Evolutionary conservation across 345 rosid species (phyloP).

Genomic region (Combretum micranthum): DNA sequence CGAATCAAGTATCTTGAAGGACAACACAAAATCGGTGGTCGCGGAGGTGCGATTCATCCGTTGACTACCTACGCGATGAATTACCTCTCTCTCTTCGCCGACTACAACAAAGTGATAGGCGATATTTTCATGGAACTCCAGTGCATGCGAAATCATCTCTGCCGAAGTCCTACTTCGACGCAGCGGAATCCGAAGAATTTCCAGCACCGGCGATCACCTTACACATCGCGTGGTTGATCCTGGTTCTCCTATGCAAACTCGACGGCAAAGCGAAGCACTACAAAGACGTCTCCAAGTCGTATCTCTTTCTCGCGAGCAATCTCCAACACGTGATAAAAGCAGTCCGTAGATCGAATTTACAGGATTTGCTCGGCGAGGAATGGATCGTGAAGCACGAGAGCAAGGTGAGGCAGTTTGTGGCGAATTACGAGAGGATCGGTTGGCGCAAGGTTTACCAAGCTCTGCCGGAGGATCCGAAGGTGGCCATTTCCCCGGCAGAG

Average conservation of each 20-base stretch:
- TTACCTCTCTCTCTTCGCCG: constrained; percentile 6
- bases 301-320: constrained; percentile 25
- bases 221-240: constrained; percentile 18
- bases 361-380: constrained; percentile 16
- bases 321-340: constrained; percentile 9
- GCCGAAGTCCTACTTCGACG: constrained; percentile 7
- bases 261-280: constrained; percentile 19
- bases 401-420: constrained; percentile 16
- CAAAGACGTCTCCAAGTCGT: constrained; percentile 17
- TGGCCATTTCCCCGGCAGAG: constrained; percentile 7
- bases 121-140: constrained; percentile 11
- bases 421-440: constrained; percentile 16
- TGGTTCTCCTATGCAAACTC: constrained; percentile 24
- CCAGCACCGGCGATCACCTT: constrained; percentile 8
- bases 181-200: background rate
- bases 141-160: background rate
- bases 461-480: constrained; percentile 2
- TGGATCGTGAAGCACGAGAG: constrained; percentile 20
- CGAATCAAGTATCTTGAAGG: constrained; percentile 11
- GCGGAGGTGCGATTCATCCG: constrained; percentile 9
- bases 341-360: constrained; percentile 18
- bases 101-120: constrained; percentile 6
- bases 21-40: constrained; percentile 5
- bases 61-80: constrained; percentile 7
- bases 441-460: constrained; percentile 10